phyloP scores from a whole-genome alignment of 495 filamentous ascomycete species.

The Aspergillus egyptiacus region DNA sequence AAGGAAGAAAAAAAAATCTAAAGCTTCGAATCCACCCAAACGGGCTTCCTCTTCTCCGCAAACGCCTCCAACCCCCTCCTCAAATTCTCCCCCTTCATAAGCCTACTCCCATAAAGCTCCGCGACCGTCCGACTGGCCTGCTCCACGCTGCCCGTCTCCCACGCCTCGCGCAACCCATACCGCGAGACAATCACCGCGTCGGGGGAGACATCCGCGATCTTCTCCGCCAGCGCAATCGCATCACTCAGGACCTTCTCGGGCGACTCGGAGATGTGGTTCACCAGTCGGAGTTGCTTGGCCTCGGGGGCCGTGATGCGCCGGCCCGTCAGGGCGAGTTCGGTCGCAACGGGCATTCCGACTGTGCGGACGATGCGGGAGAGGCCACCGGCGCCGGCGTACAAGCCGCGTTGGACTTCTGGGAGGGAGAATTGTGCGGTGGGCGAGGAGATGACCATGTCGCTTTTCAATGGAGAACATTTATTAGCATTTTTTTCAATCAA shows the following conservation, averaged over 20 bases:
- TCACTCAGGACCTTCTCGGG: conserved; percentile 40
- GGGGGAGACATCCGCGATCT: conserved; percentile 43
- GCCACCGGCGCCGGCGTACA: conserved; percentile 60
- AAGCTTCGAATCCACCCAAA: conserved; percentile 44
- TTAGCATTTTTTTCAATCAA: not conserved
- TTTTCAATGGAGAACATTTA: conserved; percentile 1
- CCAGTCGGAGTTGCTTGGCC: conserved; percentile 55
- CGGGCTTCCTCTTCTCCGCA: conserved; percentile 63
- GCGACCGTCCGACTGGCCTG: conserved; percentile 51
- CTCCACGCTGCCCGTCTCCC: conserved; percentile 57
- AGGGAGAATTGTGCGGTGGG: conserved; percentile 51
- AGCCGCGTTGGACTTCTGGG: conserved; percentile 60
- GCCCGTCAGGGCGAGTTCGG: conserved; percentile 61
- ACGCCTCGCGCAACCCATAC: conserved; percentile 58
- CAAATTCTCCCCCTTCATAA: conserved; percentile 65
- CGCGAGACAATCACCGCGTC: conserved; percentile 63
- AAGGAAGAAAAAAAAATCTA: conserved; percentile 5
- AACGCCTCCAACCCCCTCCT: conserved; percentile 70
- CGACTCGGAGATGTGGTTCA: conserved; percentile 52
- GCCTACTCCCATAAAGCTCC: conserved; percentile 46
- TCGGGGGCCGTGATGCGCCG: conserved; percentile 47
- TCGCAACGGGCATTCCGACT: conserved; percentile 56
- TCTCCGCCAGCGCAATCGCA: conserved; percentile 20
- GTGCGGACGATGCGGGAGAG: conserved; percentile 59
- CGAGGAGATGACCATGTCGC: conserved; percentile 58